Evolutionary conservation across 345 rosid genomes (phyloP).

Genomic region (Laguncularia racemosa): DNA sequence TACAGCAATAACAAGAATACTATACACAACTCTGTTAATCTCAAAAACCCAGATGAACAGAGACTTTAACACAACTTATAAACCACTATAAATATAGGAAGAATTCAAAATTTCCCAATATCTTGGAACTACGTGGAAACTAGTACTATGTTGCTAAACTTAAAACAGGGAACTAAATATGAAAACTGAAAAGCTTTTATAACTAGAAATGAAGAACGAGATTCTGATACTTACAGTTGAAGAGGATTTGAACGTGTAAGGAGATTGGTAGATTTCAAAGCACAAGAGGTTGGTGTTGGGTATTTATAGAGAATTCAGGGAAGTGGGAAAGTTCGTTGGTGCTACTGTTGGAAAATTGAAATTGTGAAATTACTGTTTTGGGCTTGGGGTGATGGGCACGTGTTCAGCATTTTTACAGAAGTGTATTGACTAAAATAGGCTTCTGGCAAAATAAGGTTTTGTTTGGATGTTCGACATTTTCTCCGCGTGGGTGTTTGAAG

Average conservation of each 20-base stretch:
- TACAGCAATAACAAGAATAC: neutral
- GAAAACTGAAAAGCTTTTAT: neutral
- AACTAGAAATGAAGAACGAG: neutral
- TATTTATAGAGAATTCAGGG: slow-evolving; percentile 22
- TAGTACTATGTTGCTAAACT: too few relatives aligned
- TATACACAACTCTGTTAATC: slow-evolving; percentile 25
- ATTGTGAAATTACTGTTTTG: neutral
- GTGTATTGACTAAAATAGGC: neutral
- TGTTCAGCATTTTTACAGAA: slow-evolving; percentile 5
- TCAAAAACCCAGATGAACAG: slow-evolving; percentile 23
- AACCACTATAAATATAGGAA: neutral
- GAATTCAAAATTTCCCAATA: neutral
- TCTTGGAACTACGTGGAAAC: neutral
- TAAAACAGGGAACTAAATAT: neutral
- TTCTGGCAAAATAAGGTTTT: too few relatives aligned
- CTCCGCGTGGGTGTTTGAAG: too few relatives aligned
- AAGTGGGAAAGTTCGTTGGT: slow-evolving; percentile 18
- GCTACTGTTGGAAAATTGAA: neutral
- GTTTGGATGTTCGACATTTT: too few relatives aligned
- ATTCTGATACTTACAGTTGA: slow-evolving; percentile 4
- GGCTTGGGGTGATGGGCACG: slow-evolving; percentile 17
- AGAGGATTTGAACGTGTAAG: neutral
- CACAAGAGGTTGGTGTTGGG: neutral
- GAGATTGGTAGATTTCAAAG: slow-evolving; percentile 10
- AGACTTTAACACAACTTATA: slow-evolving; percentile 5